Conservation (phyloP, 2,329 filamentous ascomycete species). For the Penicillium sp. region DNA sequence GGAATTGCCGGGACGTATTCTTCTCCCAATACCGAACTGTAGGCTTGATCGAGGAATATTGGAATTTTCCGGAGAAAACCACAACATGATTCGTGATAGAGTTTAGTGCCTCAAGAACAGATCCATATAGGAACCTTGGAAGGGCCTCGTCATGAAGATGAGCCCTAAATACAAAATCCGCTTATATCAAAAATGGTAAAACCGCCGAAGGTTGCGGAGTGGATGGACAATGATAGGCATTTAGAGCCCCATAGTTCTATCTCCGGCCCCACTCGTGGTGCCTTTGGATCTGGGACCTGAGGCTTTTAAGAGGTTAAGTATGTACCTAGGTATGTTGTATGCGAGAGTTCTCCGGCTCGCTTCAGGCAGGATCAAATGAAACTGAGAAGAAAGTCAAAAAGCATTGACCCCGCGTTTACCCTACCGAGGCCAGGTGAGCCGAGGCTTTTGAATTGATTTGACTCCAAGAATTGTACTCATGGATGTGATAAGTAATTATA, state of each 20-base stretch:
- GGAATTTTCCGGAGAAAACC: neutral
- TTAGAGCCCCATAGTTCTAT: conserved; percentile 19
- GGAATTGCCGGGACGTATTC: neutral
- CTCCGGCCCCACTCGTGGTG: conserved; percentile 5
- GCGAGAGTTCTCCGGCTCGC: neutral
- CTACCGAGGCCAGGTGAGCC: neutral
- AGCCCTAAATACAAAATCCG: neutral
- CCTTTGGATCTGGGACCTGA: neutral
- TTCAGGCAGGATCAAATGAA: neutral
- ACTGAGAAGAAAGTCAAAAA: neutral
- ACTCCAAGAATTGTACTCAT: too few species aligned
- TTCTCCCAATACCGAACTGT: neutral
- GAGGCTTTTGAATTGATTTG: neutral
- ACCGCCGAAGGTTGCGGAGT: conserved; percentile 16
- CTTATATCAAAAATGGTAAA: conserved; percentile 18
- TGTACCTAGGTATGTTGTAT: neutral
- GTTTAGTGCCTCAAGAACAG: neutral
- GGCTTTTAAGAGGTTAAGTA: neutral
- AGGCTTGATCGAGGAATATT: neutral
- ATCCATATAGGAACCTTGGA: neutral
- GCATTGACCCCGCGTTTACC: neutral
- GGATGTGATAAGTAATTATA: too few species aligned
- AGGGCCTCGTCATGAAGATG: neutral
- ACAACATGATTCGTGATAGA: neutral
- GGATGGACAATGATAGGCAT: conserved; percentile 17